phyloP scores from a whole-genome alignment of 2,329 filamentous ascomycete genomes.

The Cladophialophora carrionii region DNA sequence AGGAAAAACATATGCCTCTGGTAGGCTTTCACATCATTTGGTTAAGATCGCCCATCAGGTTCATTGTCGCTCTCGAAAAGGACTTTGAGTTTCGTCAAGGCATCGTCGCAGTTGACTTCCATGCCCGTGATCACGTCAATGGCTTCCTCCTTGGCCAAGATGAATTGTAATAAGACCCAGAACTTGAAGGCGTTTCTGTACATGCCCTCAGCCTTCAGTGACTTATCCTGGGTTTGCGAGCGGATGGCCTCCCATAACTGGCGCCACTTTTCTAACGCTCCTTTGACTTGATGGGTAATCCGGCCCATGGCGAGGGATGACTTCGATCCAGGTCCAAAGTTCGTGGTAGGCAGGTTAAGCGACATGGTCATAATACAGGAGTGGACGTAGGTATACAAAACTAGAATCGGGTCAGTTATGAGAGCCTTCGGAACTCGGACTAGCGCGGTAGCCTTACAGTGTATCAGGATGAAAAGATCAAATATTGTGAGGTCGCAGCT shows the following conservation, averaged over 20 bases:
- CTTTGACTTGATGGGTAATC: slow-evolving; percentile 41
- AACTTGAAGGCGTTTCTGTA: slow-evolving; percentile 50
- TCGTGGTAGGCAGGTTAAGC: slow-evolving; percentile 38
- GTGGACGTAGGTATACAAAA: slow-evolving; percentile 49
- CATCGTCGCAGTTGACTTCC: slow-evolving; percentile 52
- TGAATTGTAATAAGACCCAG: slow-evolving; percentile 49
- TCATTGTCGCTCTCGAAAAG: slow-evolving; percentile 43
- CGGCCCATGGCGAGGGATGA: slow-evolving; percentile 2
- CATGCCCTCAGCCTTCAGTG: slow-evolving; percentile 49
- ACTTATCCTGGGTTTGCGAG: slow-evolving; percentile 41
- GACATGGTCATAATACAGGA: slow-evolving; percentile 46
- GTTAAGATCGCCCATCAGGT: not conserved
- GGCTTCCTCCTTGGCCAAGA: slow-evolving; percentile 49
- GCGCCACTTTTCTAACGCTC: slow-evolving; percentile 46
- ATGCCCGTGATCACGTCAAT: slow-evolving; percentile 51
- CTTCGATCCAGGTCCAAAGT: slow-evolving; percentile 29
- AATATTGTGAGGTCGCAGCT: slow-evolving; percentile 41
- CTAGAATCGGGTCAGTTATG: slow-evolving; percentile 37
- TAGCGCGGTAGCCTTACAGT: slow-evolving; percentile 41
- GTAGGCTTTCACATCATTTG: not conserved
- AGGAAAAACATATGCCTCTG: not conserved
- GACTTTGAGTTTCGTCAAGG: slow-evolving; percentile 48
- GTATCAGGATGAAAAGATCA: slow-evolving; percentile 51
- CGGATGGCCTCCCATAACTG: slow-evolving; percentile 45
- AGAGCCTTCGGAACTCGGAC: not conserved